Base-by-base conservation (phyloP, 192 early-diverging fungal species). In the Coemansia sp. region DNA sequence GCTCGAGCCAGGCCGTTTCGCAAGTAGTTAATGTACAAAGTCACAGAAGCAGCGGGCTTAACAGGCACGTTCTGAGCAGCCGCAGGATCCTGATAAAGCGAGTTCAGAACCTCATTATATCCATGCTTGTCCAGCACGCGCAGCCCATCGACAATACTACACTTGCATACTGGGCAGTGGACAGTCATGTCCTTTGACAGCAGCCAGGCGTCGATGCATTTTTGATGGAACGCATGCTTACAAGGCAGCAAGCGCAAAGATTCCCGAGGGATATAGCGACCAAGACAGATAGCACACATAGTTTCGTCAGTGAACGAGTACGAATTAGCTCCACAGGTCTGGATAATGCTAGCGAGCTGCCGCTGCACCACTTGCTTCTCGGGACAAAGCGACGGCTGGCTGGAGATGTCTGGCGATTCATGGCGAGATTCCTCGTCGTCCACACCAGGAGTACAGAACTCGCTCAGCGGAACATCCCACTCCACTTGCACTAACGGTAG, bases 181-280 rank as follows among this genome's bases (percentile, higher is more conserved):
- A 84, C 80, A 61, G 92, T 91, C 55, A 91, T 74, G n/a, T 80
- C 34, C 52, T 90, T 87, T 22, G 88, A 87, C 13, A 91, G 72
- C 63, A 95, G 77, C 93, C 93, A 95, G 49, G 89, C 81, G 68
- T 91, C 89, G 12, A 93, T 90, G 71, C 93, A 95, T 10, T 89
- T 80, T 59, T 85, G 86, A 74, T 95, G 93, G 68, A 95, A 95
- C 65, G 92, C 91, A 70, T 95, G 93, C 18, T 75, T 84, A 72
- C 93, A 95, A 67, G 84, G 87, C 62, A 93, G 82, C 63, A 89
- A 77, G 46, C 91, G 79, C 36, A 95, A 66, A 24, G 86, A 75
- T 20, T 92, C 91, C 38, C 87, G 88, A 29, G 86, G 83, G 64
- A 90, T 87, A 71, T 95, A 95, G 9, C 77, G 69, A 55, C 80